phyloP scores from a whole-genome alignment of 2,329 filamentous ascomycete species.

The Drechslerella coelobrocha region DNA sequence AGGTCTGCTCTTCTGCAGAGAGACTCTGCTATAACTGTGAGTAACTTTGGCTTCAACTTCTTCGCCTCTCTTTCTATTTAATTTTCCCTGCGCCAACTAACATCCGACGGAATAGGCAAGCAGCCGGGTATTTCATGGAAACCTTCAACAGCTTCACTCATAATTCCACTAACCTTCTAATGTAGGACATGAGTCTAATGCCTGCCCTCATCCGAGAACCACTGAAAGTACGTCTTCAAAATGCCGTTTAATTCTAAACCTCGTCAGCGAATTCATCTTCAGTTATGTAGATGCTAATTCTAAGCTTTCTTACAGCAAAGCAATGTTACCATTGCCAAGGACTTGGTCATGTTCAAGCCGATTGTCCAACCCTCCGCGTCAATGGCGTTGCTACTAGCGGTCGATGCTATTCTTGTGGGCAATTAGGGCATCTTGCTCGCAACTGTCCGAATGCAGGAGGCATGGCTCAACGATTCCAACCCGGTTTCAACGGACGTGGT shows the following conservation, averaged over 20 bases:
- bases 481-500: constrained; percentile 67
- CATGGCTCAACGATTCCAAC: constrained; percentile 65
- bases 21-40: constrained; percentile 99
- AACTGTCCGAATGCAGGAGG: constrained; percentile 66
- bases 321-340: constrained; percentile 99
- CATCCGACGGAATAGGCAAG: constrained; percentile 66
- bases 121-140: constrained; percentile 69
- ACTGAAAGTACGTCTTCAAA: constrained; percentile 73
- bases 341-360: constrained; percentile 95
- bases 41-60: constrained; percentile 56
- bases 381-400: constrained; percentile 79
- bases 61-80: neutral
- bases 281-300: constrained; percentile 21
- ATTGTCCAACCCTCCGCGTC: constrained; percentile 94
- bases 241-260: constrained; percentile 34
- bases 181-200: constrained; percentile 89
- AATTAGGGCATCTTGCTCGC: constrained; percentile 77
- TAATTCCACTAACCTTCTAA: constrained; percentile 35
- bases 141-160: constrained; percentile 10
- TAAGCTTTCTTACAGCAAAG: constrained; percentile 69
- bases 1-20: constrained; percentile 97
- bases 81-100: constrained; percentile 6
- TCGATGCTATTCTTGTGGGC: constrained; percentile 95
- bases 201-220: constrained; percentile 93
- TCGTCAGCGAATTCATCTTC: constrained; percentile 35